These are phyloP conservation scores for Hypericum perforatum DNA, from an alignment of 345 rosid species.

Conservation along the genomic window DNA sequence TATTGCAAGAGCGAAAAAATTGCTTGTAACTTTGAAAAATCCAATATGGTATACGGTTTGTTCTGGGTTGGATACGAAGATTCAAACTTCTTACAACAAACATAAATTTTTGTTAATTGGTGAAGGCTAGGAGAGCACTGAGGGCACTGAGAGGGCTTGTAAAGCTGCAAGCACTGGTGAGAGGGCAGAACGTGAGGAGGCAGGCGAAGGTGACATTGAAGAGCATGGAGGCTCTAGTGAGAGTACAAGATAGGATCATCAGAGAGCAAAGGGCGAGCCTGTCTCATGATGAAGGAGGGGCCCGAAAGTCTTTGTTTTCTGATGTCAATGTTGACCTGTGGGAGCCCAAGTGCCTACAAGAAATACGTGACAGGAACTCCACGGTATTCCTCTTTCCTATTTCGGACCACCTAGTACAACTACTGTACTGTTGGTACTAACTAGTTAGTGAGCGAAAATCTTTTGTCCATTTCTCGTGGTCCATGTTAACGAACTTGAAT, in stretches of 20 bases:
- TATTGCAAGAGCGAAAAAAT: too few relatives aligned
- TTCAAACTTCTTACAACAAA: background rate
- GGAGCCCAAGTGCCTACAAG: too few relatives aligned
- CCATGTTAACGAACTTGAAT: too few relatives aligned
- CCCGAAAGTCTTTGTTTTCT: background rate
- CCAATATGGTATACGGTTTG: background rate
- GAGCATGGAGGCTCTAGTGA: slow-evolving; percentile 14
- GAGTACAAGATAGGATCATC: slow-evolving; percentile 20
- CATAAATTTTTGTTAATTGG: background rate
- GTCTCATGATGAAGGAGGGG: slow-evolving; percentile 11
- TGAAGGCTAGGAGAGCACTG: slow-evolving; percentile 18
- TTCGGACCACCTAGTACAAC: too few relatives aligned
- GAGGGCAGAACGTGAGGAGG: slow-evolving; percentile 39
- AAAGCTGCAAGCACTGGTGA: slow-evolving; percentile 35
- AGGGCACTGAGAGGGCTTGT: slow-evolving; percentile 32
- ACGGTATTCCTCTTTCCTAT: too few relatives aligned
- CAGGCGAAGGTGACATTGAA: slow-evolving; percentile 25
- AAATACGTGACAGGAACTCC: too few relatives aligned
- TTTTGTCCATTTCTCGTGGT: too few relatives aligned
- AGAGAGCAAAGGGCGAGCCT: slow-evolving; percentile 14
- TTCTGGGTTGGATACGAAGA: background rate
- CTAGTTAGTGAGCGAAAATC: too few relatives aligned
- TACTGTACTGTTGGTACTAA: too few relatives aligned
- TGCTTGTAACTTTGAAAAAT: too few relatives aligned
- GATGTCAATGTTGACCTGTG: too few relatives aligned